Conservation (phyloP, 2,329 filamentous ascomycete genomes). For the Periglandula ipomoeae region DNA sequence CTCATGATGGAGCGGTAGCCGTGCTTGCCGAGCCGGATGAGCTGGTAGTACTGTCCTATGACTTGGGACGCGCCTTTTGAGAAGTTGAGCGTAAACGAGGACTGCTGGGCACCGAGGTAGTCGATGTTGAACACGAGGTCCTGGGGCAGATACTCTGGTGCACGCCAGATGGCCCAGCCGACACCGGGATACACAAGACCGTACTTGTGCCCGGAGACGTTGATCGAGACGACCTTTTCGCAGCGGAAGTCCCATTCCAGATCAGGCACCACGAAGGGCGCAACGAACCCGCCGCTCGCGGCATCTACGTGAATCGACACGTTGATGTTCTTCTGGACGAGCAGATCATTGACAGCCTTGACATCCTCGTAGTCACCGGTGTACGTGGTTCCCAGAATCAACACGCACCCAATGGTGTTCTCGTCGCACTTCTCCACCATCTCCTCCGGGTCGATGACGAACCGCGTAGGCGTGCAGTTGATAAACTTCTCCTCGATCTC, state of each 20-base stretch:
- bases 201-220: slow-evolving; percentile 81
- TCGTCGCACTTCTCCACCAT: slow-evolving; percentile 31
- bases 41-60: slow-evolving; percentile 95
- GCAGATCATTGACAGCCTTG: slow-evolving; percentile 81
- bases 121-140: slow-evolving; percentile 99
- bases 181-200: slow-evolving; percentile 77
- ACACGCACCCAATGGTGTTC: slow-evolving; percentile 70
- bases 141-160: slow-evolving; percentile 72
- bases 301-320: slow-evolving; percentile 90
- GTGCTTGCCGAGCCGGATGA: slow-evolving; percentile 87
- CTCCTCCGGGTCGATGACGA: slow-evolving; percentile 54
- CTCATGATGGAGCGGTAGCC: slow-evolving; percentile 91
- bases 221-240: slow-evolving; percentile 84
- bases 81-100: slow-evolving; percentile 95
- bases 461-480: slow-evolving; percentile 52
- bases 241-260: slow-evolving; percentile 89
- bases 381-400: slow-evolving; percentile 87
- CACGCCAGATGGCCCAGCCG: slow-evolving; percentile 87
- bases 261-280: slow-evolving; percentile 77
- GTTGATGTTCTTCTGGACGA: slow-evolving; percentile 66
- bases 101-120: slow-evolving; percentile 91
- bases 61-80: slow-evolving; percentile 91
- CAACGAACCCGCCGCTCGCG: slow-evolving; percentile 85
- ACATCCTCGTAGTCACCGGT: slow-evolving; percentile 94
- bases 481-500: slow-evolving; percentile 85